Percentiles rank a stretch among this genome's conserved stretches.
Evolutionary conservation across 1,139 yeast genomes (phyloP).

Genomic region (Petasospora rhodanensis): DNA sequence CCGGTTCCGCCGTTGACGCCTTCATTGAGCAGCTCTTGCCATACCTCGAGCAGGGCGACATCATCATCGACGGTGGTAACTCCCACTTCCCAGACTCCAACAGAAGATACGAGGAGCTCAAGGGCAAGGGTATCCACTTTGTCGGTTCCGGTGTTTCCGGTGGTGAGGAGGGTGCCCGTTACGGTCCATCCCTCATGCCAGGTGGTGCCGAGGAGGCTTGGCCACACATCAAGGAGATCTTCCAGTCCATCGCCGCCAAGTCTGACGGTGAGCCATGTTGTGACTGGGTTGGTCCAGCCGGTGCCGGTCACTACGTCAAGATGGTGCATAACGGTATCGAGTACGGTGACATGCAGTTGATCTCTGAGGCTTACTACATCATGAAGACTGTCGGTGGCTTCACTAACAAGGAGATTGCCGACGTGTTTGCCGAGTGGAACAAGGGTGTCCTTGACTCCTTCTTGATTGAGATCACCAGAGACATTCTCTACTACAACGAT

Average conservation of each 20-base stretch:
- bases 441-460: slow-evolving; percentile 96
- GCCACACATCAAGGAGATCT: slow-evolving; percentile 96
- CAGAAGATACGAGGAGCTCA: slow-evolving; percentile 91
- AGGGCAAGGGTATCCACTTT: slow-evolving; percentile 80
- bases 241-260: slow-evolving; percentile 96
- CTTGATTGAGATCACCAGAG: slow-evolving; percentile 95
- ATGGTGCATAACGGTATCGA: slow-evolving; percentile 99
- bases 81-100: slow-evolving; percentile 98
- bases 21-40: slow-evolving; percentile 88
- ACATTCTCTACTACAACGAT: slow-evolving; percentile 80
- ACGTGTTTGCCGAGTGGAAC: slow-evolving; percentile 91
- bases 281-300: slow-evolving; percentile 99
- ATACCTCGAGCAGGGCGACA: slow-evolving; percentile 92
- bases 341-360: slow-evolving; percentile 99
- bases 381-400: slow-evolving; percentile 93
- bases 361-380: slow-evolving; percentile 95
- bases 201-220: slow-evolving; percentile 98
- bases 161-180: slow-evolving; percentile 99
- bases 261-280: slow-evolving; percentile 99
- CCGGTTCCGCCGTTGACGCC: slow-evolving; percentile 92
- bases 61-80: slow-evolving; percentile 99
- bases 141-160: slow-evolving; percentile 99
- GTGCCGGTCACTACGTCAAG: slow-evolving; percentile 98
- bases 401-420: slow-evolving; percentile 88
- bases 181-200: slow-evolving; percentile 99